A percentile compares a stretch with the other conserved stretches of the same genome.
phyloP scores from a whole-genome alignment of 2,329 filamentous ascomycete species.

The Setomelanomma holmii region DNA sequence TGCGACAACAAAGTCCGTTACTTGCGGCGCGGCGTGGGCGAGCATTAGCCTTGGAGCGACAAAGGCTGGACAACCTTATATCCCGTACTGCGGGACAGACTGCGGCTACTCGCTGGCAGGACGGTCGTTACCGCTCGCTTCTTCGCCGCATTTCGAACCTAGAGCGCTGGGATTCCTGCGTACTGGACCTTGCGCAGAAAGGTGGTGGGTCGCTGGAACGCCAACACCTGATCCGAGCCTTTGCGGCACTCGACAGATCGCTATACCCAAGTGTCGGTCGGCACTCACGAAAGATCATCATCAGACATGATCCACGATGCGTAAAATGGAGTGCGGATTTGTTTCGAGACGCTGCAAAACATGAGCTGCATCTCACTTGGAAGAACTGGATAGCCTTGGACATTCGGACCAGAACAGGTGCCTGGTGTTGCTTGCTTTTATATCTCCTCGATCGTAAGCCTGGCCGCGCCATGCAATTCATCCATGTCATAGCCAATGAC shows the following conservation, averaged over 20 bases:
- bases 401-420: slow-evolving; percentile 12
- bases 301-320: slow-evolving; percentile 30
- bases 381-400: slow-evolving; percentile 30
- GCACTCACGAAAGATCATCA: slow-evolving; percentile 20
- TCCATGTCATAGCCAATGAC: slow-evolving; percentile 30
- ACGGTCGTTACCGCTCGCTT: slow-evolving; percentile 41
- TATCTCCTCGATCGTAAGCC: slow-evolving; percentile 39
- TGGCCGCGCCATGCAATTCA: slow-evolving; percentile 34
- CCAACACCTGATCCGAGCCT: slow-evolving; percentile 17
- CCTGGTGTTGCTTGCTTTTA: slow-evolving; percentile 32
- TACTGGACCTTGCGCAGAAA: slow-evolving; percentile 13
- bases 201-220: background rate
- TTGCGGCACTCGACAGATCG: slow-evolving; percentile 36
- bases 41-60: slow-evolving; percentile 8
- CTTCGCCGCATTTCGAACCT: slow-evolving; percentile 32
- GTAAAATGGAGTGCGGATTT: slow-evolving; percentile 14
- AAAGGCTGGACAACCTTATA: background rate
- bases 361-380: slow-evolving; percentile 17
- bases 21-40: slow-evolving; percentile 8
- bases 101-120: slow-evolving; percentile 4
- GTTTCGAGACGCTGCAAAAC: slow-evolving; percentile 11
- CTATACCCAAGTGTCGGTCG: slow-evolving; percentile 24
- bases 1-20: slow-evolving; percentile 1
- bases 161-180: slow-evolving; percentile 12
- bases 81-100: background rate